phyloP scores from a whole-genome alignment of 441 rosid genomes.

The Melastoma candidum region DNA sequence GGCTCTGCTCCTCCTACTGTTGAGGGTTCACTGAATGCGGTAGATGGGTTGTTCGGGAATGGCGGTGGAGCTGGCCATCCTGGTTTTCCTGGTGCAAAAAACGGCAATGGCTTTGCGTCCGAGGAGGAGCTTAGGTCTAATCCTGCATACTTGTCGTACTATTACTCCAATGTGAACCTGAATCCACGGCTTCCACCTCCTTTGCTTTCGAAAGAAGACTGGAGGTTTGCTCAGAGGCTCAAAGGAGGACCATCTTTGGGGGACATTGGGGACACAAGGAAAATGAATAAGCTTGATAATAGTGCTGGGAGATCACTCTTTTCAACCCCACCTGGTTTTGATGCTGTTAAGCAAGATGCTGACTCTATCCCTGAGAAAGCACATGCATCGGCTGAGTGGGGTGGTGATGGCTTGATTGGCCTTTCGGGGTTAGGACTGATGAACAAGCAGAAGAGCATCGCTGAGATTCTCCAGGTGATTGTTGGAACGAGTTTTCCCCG shows the following conservation, averaged over 20 bases:
- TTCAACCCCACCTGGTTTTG: conserved; percentile 83
- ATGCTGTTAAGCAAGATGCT: conserved; percentile 46
- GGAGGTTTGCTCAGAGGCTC: conserved; percentile 78
- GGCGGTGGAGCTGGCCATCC: conserved; percentile 29
- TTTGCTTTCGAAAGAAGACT: conserved; percentile 75
- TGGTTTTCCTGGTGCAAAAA: conserved; percentile 35
- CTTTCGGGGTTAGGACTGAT: conserved; percentile 63
- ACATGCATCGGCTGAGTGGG: conserved; percentile 54
- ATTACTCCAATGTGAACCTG: conserved; percentile 75
- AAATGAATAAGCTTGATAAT: conserved; percentile 37
- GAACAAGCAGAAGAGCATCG: conserved; percentile 73
- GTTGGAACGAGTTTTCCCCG: no score
- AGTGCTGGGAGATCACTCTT: conserved; percentile 47
- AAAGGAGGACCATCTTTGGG: conserved; percentile 55
- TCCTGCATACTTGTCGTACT: conserved; percentile 71
- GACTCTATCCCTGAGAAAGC: conserved; percentile 33
- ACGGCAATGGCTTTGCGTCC: conserved; percentile 34
- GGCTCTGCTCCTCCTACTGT: conserved; percentile 98
- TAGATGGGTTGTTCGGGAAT: conserved; percentile 56
- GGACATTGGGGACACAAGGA: conserved; percentile 82
- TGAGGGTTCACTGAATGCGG: conserved; percentile 72
- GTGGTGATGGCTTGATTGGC: conserved; percentile 82
- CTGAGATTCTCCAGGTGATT: conserved; percentile 78
- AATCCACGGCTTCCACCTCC: conserved; percentile 99
- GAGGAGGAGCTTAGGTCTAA: conserved; percentile 88